Conservation (phyloP, 257 asterid genomes). For the Scutellaria baicalensis region DNA sequence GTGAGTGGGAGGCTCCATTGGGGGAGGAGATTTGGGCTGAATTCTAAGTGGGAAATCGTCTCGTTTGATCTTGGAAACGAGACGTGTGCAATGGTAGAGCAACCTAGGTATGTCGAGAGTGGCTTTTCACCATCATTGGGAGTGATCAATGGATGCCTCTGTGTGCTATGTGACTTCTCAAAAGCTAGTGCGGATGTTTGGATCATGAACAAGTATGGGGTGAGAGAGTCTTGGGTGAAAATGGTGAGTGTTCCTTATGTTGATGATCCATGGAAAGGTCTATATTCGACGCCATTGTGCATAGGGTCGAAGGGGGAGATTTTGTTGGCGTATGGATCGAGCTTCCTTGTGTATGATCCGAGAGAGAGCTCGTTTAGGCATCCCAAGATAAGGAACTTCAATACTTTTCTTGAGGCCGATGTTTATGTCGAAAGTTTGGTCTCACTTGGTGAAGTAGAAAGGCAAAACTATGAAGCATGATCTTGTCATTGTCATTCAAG, state of each 20-base stretch:
- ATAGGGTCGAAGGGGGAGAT: conserved; percentile 22
- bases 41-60: conserved; percentile 24
- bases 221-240: conserved; percentile 33
- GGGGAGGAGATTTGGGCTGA: conserved; percentile 14
- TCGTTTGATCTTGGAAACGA: conserved; percentile 21
- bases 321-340: conserved; percentile 16
- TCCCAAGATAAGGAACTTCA: conserved; percentile 2
- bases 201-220: conserved; percentile 37
- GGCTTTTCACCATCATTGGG: conserved; percentile 16
- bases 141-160: conserved; percentile 22
- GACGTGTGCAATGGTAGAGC: conserved; percentile 8
- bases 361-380: conserved; percentile 1
- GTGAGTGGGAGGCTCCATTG: conserved; percentile 41
- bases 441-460: conserved; percentile 2
- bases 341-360: conserved; percentile 16
- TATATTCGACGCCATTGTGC: conserved; percentile 18
- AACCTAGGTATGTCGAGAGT: conserved; percentile 12
- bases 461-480: neutral
- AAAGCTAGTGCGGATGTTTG: conserved; percentile 25
- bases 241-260: conserved; percentile 23
- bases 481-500: neutral
- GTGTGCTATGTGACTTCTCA: conserved; percentile 22
- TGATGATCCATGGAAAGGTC: conserved; percentile 14
- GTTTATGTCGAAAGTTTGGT: conserved; percentile 32
- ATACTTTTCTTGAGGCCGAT: conserved; percentile 17